Conservation (phyloP, 805 yeast species). For the Yarrowia phangngaensis region DNA sequence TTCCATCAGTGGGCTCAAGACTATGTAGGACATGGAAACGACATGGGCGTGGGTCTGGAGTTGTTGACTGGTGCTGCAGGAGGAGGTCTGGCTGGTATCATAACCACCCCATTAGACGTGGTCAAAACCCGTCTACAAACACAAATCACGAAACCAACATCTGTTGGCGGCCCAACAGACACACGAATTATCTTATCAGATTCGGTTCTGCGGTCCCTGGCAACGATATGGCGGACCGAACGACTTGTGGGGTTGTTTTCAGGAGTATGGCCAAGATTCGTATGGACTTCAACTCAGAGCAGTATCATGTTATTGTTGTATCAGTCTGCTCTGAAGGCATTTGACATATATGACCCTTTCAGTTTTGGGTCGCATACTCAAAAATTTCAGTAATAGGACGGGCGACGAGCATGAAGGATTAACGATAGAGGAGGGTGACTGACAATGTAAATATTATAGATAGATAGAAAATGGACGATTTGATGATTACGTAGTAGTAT, state of each 20-base stretch:
- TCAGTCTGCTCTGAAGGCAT: conserved; percentile 64
- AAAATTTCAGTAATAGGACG: conserved; percentile 1
- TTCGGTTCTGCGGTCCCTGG: conserved; percentile 52
- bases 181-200: conserved; percentile 37
- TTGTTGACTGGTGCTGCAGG: conserved; percentile 90
- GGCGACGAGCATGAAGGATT: conserved; percentile 3
- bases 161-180: conserved; percentile 8
- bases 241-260: conserved; percentile 78
- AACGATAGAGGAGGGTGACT: conserved; percentile 1
- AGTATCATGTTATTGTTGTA: conserved; percentile 88
- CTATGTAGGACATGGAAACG: conserved; percentile 34
- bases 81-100: conserved; percentile 91
- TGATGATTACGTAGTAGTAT: not conserved
- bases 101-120: conserved; percentile 92
- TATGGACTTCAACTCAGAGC: conserved; percentile 95
- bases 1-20: conserved; percentile 41
- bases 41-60: conserved; percentile 50
- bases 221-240: conserved; percentile 60
- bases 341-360: conserved; percentile 39
- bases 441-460: conserved; percentile 25
- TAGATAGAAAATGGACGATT: conserved; percentile 10
- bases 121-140: conserved; percentile 93
- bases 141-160: conserved; percentile 45
- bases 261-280: conserved; percentile 94
- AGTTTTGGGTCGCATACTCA: not conserved